Conservation (phyloP, 2,329 filamentous ascomycete species). For the Coniochaeta pulveracea region DNA sequence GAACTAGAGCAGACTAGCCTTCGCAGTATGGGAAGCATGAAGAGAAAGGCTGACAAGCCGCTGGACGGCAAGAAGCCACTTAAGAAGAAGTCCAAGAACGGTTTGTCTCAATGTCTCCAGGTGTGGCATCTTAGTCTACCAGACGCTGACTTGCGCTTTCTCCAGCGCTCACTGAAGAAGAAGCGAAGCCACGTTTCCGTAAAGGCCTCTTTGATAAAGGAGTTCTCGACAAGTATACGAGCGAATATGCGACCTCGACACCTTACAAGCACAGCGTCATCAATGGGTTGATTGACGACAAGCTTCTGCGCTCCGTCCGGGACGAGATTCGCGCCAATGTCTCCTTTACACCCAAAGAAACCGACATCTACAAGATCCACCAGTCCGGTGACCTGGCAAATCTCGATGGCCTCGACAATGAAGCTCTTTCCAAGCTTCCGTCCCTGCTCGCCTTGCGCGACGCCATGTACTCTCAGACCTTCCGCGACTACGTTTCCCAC, state of each 20-base stretch:
- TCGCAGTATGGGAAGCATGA: conserved; percentile 33
- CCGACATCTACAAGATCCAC: conserved; percentile 99
- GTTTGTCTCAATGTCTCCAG: conserved; percentile 19
- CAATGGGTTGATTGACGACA: conserved; percentile 64
- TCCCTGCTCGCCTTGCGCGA: conserved; percentile 88
- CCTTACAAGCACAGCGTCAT: conserved; percentile 94
- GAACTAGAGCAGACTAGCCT: no score
- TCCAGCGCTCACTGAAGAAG: conserved; percentile 33
- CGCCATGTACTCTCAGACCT: conserved; percentile 81
- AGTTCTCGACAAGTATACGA: conserved; percentile 46
- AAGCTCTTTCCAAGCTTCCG: conserved; percentile 73
- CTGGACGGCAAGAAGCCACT: conserved; percentile 27
- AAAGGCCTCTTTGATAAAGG: conserved; percentile 52
- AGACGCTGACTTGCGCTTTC: conserved; percentile 6
- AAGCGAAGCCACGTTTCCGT: conserved; percentile 49
- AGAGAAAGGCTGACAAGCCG: conserved; percentile 46
- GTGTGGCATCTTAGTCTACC: conserved; percentile 2
- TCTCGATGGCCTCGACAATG: conserved; percentile 83
- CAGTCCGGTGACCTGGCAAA: conserved; percentile 97
- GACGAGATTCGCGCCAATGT: conserved; percentile 83
- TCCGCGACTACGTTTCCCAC: conserved; percentile 77
- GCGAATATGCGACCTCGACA: conserved; percentile 49
- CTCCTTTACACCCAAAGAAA: conserved; percentile 95
- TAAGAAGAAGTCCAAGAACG: conserved; percentile 43
- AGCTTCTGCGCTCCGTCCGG: conserved; percentile 76